Evolutionary conservation across 2,329 filamentous ascomycete species (phyloP).

Genomic region (Samsoniella hepiali): DNA sequence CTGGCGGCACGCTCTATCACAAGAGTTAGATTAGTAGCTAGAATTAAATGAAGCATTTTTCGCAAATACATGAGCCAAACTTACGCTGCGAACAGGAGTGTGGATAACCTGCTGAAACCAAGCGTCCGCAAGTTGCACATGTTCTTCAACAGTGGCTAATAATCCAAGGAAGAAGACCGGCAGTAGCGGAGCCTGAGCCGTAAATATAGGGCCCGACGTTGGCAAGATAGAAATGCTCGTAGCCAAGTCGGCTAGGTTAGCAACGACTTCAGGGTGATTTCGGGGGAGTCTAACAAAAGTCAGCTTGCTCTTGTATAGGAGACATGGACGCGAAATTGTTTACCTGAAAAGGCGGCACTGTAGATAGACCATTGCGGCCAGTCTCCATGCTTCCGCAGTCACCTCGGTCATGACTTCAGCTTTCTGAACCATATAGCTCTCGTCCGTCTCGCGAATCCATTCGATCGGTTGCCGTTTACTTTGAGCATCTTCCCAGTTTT

Average conservation of each 20-base stretch:
- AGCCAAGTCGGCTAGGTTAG: conserved; percentile 33
- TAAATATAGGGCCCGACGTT: conserved; percentile 39
- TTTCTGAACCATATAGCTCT: conserved; percentile 27
- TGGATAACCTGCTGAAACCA: conserved; percentile 38
- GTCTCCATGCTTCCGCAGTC: conserved; percentile 41
- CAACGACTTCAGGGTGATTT: conserved; percentile 34
- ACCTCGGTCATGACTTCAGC: conserved; percentile 38
- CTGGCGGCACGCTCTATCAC: conserved; percentile 39
- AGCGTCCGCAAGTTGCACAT: conserved; percentile 28
- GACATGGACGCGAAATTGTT: neutral
- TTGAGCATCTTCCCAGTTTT: conserved; percentile 24
- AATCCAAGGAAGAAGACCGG: conserved; percentile 41
- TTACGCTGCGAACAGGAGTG: conserved; percentile 40
- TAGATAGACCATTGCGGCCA: conserved; percentile 38
- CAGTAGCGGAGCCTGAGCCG: conserved; percentile 40
- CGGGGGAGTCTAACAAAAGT: conserved; percentile 34
- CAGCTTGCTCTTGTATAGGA: neutral
- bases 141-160: conserved; percentile 30
- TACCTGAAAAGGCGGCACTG: conserved; percentile 39
- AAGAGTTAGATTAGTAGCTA: conserved; percentile 20
- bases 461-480: conserved; percentile 25
- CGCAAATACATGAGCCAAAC: conserved; percentile 25
- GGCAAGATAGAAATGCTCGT: conserved; percentile 40
- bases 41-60: neutral
- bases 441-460: conserved; percentile 30